Conservation (phyloP, 441 rosid species). For the Populus hybrid region DNA sequence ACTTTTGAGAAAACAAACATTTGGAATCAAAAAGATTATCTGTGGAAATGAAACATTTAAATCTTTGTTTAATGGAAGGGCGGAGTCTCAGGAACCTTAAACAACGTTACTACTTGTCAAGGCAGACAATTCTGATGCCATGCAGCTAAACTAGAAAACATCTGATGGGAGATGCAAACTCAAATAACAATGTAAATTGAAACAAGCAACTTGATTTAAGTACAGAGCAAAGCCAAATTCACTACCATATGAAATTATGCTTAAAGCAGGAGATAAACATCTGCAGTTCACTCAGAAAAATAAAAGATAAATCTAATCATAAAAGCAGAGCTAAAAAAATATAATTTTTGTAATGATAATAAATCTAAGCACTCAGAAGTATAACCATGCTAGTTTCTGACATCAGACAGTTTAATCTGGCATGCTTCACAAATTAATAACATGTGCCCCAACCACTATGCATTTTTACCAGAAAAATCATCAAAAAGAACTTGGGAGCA, state of each 20-base stretch:
- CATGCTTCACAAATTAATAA: neutral
- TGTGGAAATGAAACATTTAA: neutral
- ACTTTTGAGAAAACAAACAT: neutral
- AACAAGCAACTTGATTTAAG: neutral
- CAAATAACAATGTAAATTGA: neutral
- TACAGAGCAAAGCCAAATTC: neutral
- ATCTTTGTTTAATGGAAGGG: neutral
- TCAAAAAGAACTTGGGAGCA: neutral
- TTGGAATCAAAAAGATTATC: neutral
- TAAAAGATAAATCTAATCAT: neutral
- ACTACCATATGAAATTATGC: neutral
- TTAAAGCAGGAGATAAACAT: neutral
- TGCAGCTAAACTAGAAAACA: neutral
- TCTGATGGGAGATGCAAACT: neutral
- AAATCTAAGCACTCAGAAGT: neutral
- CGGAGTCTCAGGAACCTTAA: neutral
- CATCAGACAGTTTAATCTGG: neutral
- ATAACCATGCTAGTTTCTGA: neutral
- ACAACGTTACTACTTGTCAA: neutral
- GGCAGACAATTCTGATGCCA: slow-evolving; percentile 11
- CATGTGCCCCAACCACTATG: neutral
- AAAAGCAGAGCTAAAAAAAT: neutral
- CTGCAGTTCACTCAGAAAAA: neutral
- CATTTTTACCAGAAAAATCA: neutral
- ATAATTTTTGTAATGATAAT: no score